Conservation (phyloP, 1,284 basidiomycete genomes). For the Ganoderma multipileum region DNA sequence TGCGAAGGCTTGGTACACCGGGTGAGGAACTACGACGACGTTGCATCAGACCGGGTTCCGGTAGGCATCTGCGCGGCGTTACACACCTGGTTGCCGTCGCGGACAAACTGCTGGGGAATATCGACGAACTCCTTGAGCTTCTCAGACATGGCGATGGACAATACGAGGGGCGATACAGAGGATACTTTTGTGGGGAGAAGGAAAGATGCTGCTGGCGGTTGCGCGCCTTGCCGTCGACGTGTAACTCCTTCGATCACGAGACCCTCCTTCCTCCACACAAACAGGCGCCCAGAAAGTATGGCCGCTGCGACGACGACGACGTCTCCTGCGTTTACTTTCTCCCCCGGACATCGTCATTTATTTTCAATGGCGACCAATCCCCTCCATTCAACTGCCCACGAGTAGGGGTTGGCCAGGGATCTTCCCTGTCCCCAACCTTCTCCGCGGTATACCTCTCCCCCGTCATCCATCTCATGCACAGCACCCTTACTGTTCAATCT, state of each 20-base stretch:
- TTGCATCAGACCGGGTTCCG: not conserved
- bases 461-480: too few species aligned
- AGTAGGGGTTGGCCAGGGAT: too few species aligned
- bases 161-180: constrained; percentile 17
- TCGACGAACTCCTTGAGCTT: constrained; percentile 92
- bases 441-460: too few species aligned
- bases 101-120: constrained; percentile 90
- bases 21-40: constrained; percentile 80
- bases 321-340: too few species aligned
- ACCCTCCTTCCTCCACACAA: not conserved
- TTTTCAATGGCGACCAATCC: too few species aligned
- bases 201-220: constrained; percentile 25
- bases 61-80: not conserved
- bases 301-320: not conserved
- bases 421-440: too few species aligned
- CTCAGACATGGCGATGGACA: constrained; percentile 76
- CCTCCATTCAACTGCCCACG: too few species aligned
- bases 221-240: constrained; percentile 33
- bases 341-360: too few species aligned
- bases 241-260: constrained; percentile 33
- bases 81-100: constrained; percentile 91
- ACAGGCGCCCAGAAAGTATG: constrained; percentile 13
- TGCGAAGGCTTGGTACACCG: constrained; percentile 98
- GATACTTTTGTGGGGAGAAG: constrained; percentile 29
- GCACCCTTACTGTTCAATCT: too few species aligned